These are phyloP conservation scores for Lactarius hengduanensis DNA, from an alignment of 768 basidiomycete genomes.

Conservation along the genomic window DNA sequence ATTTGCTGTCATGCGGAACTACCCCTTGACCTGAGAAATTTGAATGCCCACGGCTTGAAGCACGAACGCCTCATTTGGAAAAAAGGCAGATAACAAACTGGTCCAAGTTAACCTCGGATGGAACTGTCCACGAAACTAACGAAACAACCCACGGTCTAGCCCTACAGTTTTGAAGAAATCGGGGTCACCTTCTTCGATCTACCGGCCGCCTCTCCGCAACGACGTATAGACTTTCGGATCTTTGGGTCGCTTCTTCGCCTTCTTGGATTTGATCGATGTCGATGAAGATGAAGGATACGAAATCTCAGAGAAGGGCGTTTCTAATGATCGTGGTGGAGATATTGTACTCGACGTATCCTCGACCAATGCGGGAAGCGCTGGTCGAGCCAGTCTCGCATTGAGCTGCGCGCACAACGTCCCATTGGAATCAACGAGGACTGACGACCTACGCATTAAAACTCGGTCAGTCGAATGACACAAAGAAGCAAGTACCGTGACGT, in stretches of 20 bases:
- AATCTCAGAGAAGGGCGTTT: not conserved
- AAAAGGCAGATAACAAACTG: not conserved
- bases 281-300: not conserved
- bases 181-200: not conserved
- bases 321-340: not conserved
- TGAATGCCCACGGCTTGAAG: not conserved
- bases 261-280: not conserved
- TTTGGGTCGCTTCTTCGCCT: not conserved
- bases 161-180: not conserved
- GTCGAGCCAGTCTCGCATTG: slow-evolving; percentile 31
- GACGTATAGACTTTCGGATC: not conserved
- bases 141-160: not conserved
- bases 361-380: slow-evolving; percentile 6
- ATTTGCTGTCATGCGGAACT: slow-evolving; percentile 1
- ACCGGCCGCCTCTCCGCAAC: slow-evolving; percentile 19
- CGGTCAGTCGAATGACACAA: not conserved
- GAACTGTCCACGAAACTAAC: not conserved
- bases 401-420: slow-evolving; percentile 30
- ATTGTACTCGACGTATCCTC: slow-evolving; percentile 7
- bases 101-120: not conserved
- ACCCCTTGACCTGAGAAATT: slow-evolving; percentile 3
- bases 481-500: slow-evolving; percentile 30
- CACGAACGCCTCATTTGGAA: not conserved
- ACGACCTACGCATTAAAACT: slow-evolving; percentile 28
- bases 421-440: slow-evolving; percentile 30